phyloP scores from a whole-genome alignment of 441 rosid genomes.

The Erysimum cheiri region DNA sequence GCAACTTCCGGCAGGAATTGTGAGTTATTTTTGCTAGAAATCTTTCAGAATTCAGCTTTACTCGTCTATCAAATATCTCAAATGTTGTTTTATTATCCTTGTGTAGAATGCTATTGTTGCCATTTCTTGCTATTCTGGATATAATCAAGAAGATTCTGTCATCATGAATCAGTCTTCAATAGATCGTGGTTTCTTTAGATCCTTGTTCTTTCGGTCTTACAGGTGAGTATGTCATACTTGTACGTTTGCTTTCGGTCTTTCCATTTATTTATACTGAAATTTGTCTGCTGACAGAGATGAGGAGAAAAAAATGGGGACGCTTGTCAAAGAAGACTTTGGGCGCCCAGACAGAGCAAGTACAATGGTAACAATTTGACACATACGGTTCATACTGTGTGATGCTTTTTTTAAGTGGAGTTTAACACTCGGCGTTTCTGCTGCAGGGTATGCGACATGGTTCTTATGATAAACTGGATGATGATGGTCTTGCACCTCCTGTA shows the following conservation, averaged over 20 bases:
- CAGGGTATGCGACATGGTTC: constrained; percentile 99
- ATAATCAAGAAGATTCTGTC: constrained; percentile 99
- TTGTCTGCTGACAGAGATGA: constrained; percentile 68
- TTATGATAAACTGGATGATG: constrained; percentile 96
- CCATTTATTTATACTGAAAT: constrained; percentile 25
- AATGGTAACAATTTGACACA: constrained; percentile 60
- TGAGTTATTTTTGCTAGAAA: constrained; percentile 44
- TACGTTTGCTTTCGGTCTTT: constrained; percentile 24
- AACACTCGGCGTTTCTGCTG: constrained; percentile 37
- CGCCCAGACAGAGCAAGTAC: constrained; percentile 93
- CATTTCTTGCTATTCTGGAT: constrained; percentile 97
- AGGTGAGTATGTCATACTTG: constrained; percentile 53
- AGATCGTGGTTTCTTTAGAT: constrained; percentile 97
- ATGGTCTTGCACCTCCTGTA: constrained; percentile 99
- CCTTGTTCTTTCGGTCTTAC: constrained; percentile 94
- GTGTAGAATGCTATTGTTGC: constrained; percentile 96
- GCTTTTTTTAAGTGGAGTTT: constrained; percentile 28
- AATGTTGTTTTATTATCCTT: constrained; percentile 26
- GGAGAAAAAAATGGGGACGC: constrained; percentile 99
- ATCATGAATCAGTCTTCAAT: constrained; percentile 98
- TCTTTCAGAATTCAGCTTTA: constrained; percentile 22
- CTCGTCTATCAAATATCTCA: constrained; percentile 11
- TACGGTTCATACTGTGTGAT: constrained; percentile 5
- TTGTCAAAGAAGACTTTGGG: constrained; percentile 98
- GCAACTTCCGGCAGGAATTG: constrained; percentile 99